Conservation (phyloP, 2,329 filamentous ascomycete genomes). For the Phaeosphaeriaceae sp. region DNA sequence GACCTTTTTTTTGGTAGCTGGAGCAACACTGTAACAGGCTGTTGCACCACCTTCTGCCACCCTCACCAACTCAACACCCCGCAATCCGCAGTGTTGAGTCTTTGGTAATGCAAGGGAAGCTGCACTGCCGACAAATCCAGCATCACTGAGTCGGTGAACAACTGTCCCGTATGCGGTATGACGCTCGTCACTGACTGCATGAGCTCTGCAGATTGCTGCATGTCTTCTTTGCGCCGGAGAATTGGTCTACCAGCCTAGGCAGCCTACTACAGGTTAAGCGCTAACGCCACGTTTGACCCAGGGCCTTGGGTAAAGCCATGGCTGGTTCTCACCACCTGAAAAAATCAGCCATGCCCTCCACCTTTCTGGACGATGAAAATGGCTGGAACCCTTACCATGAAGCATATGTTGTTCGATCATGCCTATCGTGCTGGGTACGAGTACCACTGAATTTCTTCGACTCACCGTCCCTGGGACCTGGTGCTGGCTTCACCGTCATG, state of each 20-base stretch:
- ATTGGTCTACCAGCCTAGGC: conserved; percentile 30
- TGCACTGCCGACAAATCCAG: neutral
- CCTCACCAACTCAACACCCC: neutral
- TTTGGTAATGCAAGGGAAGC: neutral
- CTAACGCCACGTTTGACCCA: conserved; percentile 32
- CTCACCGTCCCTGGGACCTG: conserved; percentile 5
- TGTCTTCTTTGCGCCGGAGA: conserved; percentile 7
- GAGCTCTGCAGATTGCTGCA: conserved; percentile 12
- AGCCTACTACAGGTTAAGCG: conserved; percentile 19
- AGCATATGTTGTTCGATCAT: conserved; percentile 5
- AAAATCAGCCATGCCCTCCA: conserved; percentile 16
- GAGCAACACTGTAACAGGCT: conserved; percentile 25
- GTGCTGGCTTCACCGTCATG: conserved; percentile 4
- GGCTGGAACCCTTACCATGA: conserved; percentile 1
- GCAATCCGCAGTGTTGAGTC: neutral
- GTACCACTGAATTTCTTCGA: neutral
- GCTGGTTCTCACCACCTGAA: conserved; percentile 37
- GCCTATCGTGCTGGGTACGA: neutral
- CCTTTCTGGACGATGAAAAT: conserved; percentile 4
- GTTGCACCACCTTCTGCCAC: conserved; percentile 7
- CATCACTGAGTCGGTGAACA: conserved; percentile 35
- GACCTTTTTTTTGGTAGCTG: conserved; percentile 27
- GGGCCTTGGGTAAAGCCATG: conserved; percentile 6
- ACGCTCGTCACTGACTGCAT: conserved; percentile 30
- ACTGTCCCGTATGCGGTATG: conserved; percentile 40